These are phyloP conservation scores for Kwoniella shivajii DNA, from an alignment of 1,284 basidiomycete species.

Conservation along the genomic window DNA sequence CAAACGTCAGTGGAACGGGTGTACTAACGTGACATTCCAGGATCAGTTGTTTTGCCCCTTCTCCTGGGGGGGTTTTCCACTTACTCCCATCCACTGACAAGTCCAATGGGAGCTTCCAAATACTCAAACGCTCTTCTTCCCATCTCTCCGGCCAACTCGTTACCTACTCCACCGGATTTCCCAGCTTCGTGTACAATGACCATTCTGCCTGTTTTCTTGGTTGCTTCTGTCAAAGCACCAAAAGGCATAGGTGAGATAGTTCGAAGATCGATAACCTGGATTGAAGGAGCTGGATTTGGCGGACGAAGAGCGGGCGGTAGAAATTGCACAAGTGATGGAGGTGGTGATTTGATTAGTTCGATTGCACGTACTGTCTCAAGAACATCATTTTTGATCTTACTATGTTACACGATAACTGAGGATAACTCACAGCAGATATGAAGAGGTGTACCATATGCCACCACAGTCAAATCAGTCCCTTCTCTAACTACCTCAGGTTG, in stretches of 20 bases:
- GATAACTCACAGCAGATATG: constrained; percentile 78
- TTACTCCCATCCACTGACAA: constrained; percentile 89
- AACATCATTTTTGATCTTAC: constrained; percentile 58
- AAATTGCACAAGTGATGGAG: constrained; percentile 65
- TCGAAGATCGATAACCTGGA: constrained; percentile 88
- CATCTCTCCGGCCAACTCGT: constrained; percentile 82
- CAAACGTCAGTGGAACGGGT: constrained; percentile 77
- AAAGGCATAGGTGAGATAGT: constrained; percentile 90
- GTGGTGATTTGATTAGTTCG: constrained; percentile 58
- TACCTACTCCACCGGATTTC: constrained; percentile 78
- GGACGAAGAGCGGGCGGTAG: constrained; percentile 69
- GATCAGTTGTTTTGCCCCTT: constrained; percentile 12
- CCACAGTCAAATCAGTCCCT: constrained; percentile 80
- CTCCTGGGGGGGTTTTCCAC: constrained; percentile 51
- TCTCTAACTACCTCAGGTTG: constrained; percentile 72
- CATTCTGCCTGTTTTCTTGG: constrained; percentile 75
- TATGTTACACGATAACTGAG: not conserved
- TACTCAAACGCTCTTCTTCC: constrained; percentile 84
- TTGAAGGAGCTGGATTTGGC: constrained; percentile 59
- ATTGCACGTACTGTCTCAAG: constrained; percentile 45
- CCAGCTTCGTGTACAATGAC: constrained; percentile 92
- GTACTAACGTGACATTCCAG: constrained; percentile 59
- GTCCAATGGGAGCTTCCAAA: constrained; percentile 80
- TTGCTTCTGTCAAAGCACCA: constrained; percentile 75
- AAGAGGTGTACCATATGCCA: constrained; percentile 89